Evolutionary conservation across 2,329 filamentous ascomycete genomes (phyloP).

Genomic region (Neobulgaria alba): DNA sequence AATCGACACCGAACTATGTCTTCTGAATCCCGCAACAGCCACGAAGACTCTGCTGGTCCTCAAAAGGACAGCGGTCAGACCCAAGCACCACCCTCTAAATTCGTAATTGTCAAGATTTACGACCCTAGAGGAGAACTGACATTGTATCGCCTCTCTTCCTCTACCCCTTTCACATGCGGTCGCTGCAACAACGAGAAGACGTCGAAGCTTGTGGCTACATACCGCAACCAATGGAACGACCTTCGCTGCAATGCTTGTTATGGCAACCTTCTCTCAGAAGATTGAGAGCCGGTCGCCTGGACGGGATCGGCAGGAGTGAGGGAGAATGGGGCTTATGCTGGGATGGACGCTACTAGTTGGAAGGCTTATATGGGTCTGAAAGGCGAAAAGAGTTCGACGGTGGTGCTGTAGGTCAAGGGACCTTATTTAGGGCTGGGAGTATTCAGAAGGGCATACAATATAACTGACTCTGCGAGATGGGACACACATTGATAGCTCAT

Average conservation of each 20-base stretch:
- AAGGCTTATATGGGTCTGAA: too few species aligned
- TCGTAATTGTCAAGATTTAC: conserved; percentile 11
- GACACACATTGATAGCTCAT: too few species aligned
- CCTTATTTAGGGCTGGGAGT: too few species aligned
- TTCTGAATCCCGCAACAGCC: too few species aligned
- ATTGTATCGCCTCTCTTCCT: conserved; percentile 14
- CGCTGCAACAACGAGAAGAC: conserved; percentile 14
- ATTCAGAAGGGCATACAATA: too few species aligned
- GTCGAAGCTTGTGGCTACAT: conserved; percentile 10
- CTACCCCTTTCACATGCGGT: conserved; percentile 11
- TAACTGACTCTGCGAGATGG: too few species aligned
- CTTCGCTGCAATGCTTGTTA: conserved; percentile 10
- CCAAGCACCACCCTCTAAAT: conserved; percentile 13
- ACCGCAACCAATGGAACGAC: conserved; percentile 9
- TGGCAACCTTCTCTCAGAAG: conserved; percentile 3
- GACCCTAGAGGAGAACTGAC: conserved; percentile 11
- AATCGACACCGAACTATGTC: too few species aligned
- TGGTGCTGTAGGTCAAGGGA: too few species aligned
- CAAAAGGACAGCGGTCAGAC: conserved; percentile 12
- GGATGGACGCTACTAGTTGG: too few species aligned
- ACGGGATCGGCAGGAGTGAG: background rate
- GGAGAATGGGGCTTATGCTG: background rate
- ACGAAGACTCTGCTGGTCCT: conserved; percentile 11
- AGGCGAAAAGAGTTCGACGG: too few species aligned
- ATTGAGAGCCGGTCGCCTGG: conserved; percentile 1